These are phyloP conservation scores for Chlorella vulgaris DNA, from an alignment of 139 green algal species.

Conservation along the genomic window DNA sequence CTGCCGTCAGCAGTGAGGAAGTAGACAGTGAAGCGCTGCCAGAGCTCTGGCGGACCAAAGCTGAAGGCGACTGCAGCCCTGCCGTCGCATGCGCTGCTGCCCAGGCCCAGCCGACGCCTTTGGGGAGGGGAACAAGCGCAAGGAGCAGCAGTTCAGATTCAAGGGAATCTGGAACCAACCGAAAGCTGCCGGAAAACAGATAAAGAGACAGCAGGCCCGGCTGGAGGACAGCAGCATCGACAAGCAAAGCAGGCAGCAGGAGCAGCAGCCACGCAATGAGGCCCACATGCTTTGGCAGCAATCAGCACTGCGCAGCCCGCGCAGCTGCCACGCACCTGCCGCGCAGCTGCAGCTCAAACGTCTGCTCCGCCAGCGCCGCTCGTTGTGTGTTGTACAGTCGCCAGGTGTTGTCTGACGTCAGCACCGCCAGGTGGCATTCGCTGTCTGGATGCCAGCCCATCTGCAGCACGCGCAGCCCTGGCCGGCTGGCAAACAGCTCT, in stretches of 20 bases:
- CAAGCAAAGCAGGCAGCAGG: background rate
- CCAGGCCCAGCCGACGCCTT: slow-evolving; percentile 34
- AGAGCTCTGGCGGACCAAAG: slow-evolving; percentile 51
- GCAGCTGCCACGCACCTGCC: slow-evolving; percentile 3
- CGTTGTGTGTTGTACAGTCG: slow-evolving; percentile 52
- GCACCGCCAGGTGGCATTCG: slow-evolving; percentile 53
- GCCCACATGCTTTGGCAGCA: too few species aligned
- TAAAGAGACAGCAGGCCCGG: background rate
- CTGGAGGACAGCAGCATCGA: background rate
- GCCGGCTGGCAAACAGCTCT: slow-evolving; percentile 38
- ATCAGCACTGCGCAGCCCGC: background rate
- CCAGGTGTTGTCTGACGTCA: slow-evolving; percentile 51
- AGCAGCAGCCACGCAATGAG: too few species aligned
- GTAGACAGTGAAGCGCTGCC: slow-evolving; percentile 56
- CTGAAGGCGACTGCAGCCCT: slow-evolving; percentile 49
- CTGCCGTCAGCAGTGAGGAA: slow-evolving; percentile 53
- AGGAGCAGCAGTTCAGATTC: background rate
- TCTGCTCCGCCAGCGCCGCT: slow-evolving; percentile 50
- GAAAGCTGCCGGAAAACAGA: background rate
- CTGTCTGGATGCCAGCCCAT: slow-evolving; percentile 52
- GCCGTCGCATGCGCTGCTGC: background rate
- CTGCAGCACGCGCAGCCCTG: slow-evolving; percentile 53
- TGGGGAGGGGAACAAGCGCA: background rate
- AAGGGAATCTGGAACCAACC: background rate
- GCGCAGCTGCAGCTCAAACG: slow-evolving; percentile 52